Conservation (phyloP, 2,329 filamentous ascomycete species). For the Ophiobolus disseminans region DNA sequence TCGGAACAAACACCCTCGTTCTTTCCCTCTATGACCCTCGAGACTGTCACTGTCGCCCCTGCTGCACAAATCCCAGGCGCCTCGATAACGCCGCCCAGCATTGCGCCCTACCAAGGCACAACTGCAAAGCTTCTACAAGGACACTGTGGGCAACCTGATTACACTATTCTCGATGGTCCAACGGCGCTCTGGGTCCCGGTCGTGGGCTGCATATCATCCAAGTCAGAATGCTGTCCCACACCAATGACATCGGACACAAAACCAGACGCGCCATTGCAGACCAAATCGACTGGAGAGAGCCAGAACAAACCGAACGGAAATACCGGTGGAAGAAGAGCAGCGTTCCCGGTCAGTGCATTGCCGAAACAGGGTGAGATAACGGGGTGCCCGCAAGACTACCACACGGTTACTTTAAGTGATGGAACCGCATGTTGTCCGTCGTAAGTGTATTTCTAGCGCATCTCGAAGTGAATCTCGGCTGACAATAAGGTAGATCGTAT, state of each 20-base stretch:
- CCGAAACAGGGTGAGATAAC: constrained; percentile 14
- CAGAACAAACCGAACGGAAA: constrained; percentile 1
- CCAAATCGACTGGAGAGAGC: background rate
- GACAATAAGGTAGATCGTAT: constrained; percentile 14
- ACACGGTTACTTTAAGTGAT: constrained; percentile 13
- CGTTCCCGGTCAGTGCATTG: constrained; percentile 14
- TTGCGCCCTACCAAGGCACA: constrained; percentile 4
- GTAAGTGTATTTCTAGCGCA: constrained; percentile 10
- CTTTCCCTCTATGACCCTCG: constrained; percentile 11
- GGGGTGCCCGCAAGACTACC: constrained; percentile 28
- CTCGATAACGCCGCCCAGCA: constrained; percentile 7
- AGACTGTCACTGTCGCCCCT: constrained; percentile 17
- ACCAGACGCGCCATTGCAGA: background rate
- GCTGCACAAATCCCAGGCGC: constrained; percentile 5
- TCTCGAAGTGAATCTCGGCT: background rate
- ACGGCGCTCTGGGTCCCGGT: constrained; percentile 26
- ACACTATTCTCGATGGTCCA: constrained; percentile 26
- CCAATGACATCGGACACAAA: constrained; percentile 8
- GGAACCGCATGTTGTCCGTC: constrained; percentile 27
- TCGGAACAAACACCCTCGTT: constrained; percentile 12
- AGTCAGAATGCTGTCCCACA: constrained; percentile 24
- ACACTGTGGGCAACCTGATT: constrained; percentile 24
- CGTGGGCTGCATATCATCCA: constrained; percentile 25
- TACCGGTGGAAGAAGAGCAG: constrained; percentile 3
- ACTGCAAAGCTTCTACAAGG: constrained; percentile 18